A percentile compares a stretch with the other conserved stretches of the same genome.
Evolutionary conservation across 768 basidiomycete genomes (phyloP).

Genomic region (Strobilomyces dryophilus): DNA sequence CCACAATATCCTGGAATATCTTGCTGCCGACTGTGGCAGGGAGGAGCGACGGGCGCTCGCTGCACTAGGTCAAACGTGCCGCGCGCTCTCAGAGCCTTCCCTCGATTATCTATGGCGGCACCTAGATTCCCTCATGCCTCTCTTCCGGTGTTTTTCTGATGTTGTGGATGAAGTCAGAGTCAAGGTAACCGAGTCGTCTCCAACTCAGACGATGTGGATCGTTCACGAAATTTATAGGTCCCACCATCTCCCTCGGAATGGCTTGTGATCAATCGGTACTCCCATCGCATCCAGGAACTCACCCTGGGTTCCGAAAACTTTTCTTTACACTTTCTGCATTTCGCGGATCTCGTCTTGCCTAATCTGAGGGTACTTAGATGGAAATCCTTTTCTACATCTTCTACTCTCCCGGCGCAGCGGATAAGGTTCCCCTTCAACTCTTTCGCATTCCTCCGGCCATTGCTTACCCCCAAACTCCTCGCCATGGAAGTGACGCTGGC

Average conservation of each 20-base stretch:
- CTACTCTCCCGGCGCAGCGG: not conserved
- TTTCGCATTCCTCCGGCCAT: not conserved
- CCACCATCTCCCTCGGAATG: not conserved
- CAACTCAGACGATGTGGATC: no score
- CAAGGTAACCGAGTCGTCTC: not conserved
- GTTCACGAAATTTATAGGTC: not conserved
- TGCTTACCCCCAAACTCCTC: not conserved
- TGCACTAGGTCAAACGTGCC: not conserved
- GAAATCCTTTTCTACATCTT: not conserved
- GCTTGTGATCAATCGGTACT: not conserved
- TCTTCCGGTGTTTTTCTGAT: not conserved
- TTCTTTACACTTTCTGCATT: not conserved
- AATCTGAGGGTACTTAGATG: slow-evolving; percentile 1
- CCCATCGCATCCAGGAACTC: not conserved
- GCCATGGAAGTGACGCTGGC: not conserved
- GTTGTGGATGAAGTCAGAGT: not conserved
- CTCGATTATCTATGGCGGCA: not conserved
- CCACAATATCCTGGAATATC: not conserved
- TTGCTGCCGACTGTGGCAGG: not conserved
- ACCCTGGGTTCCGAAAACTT: not conserved
- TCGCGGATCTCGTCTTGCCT: not conserved
- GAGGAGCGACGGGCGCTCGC: not conserved
- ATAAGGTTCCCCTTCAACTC: not conserved
- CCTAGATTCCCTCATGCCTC: not conserved
- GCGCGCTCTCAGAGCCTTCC: not conserved